Evolutionary conservation across 805 yeast genomes (phyloP).

Genomic region (Hanseniaspora taiwanica): DNA sequence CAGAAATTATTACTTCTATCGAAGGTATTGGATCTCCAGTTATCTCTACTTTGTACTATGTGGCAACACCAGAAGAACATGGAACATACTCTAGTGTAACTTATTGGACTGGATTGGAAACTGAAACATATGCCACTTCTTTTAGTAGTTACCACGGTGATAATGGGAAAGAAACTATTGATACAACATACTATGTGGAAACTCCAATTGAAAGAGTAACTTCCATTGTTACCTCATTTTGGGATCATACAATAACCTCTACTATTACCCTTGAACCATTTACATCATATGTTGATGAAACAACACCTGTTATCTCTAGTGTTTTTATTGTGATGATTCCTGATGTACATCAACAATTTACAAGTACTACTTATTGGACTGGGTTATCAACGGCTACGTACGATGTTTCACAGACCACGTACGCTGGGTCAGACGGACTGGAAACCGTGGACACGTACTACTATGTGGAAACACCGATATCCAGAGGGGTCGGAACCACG

Average conservation of each 20-base stretch:
- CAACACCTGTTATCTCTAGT: slow-evolving; percentile 4
- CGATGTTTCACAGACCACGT: slow-evolving; percentile 1
- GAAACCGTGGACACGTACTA: slow-evolving; percentile 8
- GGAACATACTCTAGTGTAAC: neutral
- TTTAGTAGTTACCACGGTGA: neutral
- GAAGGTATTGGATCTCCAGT: neutral
- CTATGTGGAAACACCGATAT: slow-evolving; percentile 9
- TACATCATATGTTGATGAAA: neutral
- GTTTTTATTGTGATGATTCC: slow-evolving; percentile 11
- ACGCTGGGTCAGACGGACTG: slow-evolving; percentile 1
- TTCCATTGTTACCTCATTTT: neutral
- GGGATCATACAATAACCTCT: neutral
- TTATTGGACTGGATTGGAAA: slow-evolving; percentile 4
- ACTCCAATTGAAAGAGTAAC: slow-evolving; percentile 6
- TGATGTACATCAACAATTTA: slow-evolving; percentile 2
- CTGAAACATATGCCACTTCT: slow-evolving; percentile 5
- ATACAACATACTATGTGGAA: slow-evolving; percentile 7
- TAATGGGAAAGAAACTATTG: slow-evolving; percentile 1
- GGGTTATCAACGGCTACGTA: slow-evolving; percentile 4
- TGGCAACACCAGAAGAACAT: slow-evolving; percentile 10
- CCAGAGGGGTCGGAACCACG: neutral
- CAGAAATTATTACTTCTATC: neutral
- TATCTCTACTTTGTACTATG: slow-evolving; percentile 6
- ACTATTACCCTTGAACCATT: neutral
- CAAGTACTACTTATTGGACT: slow-evolving; percentile 2